A percentile compares a stretch with the other conserved stretches of the same genome.
Conservation (phyloP, 306 rosid species). For the Begonia masoniana region DNA sequence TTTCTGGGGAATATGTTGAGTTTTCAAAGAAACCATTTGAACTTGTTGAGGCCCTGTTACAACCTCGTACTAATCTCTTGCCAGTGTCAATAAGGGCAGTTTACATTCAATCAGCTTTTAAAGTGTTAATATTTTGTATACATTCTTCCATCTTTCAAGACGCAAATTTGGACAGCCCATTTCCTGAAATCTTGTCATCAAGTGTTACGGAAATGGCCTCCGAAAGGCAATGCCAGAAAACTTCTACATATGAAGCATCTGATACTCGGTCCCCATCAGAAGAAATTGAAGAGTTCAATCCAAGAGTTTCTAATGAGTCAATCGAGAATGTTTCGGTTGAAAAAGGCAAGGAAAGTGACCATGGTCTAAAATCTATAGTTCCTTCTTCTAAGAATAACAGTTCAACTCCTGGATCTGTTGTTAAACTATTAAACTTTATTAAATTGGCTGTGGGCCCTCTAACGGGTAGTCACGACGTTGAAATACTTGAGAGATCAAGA, state of each 20-base stretch:
- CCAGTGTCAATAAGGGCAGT: constrained; percentile 64
- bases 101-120: constrained; percentile 70
- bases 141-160: constrained; percentile 37
- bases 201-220: constrained; percentile 15
- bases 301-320: constrained; percentile 29
- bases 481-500: constrained; percentile 67
- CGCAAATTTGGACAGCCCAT: constrained; percentile 12
- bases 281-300: constrained; percentile 42
- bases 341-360: constrained; percentile 14
- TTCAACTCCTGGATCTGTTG: constrained; percentile 32
- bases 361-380: constrained; percentile 21
- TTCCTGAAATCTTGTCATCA: constrained; percentile 20
- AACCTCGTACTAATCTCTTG: constrained; percentile 81
- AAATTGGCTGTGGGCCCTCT: constrained; percentile 49
- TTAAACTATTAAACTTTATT: constrained; percentile 31
- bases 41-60: constrained; percentile 77
- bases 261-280: constrained; percentile 19
- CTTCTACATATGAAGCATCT: constrained; percentile 23
- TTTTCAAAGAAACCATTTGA: constrained; percentile 54
- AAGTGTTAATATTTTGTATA: constrained; percentile 49
- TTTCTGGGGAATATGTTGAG: constrained; percentile 70
- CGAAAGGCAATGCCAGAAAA: constrained; percentile 18
- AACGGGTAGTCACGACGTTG: constrained; percentile 55
- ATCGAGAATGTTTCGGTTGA: constrained; percentile 25
- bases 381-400: constrained; percentile 12